Evolutionary conservation across 495 filamentous ascomycete species (phyloP), one percentile per base, ranked within the genome.

Genomic region (Penicillium subrubescens): DNA sequence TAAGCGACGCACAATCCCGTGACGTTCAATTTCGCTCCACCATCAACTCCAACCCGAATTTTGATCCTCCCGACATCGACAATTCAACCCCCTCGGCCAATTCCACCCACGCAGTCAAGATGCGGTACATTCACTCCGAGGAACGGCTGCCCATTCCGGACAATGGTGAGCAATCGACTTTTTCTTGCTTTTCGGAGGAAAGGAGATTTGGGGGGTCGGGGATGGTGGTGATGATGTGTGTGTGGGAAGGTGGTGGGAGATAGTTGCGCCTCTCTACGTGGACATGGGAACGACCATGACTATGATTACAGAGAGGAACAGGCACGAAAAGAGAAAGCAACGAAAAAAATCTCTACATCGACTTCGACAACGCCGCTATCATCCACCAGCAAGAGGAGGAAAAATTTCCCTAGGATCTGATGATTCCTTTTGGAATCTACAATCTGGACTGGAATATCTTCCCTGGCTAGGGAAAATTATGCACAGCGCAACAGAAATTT

Each of bases 111-210:
- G 75, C 78, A 81, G 80, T 77, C 86, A 95, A 90, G 81, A 97
- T 97, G 93, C 91, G 90, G 85, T 96, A 96, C 89, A 97, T 98
- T 85, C 92, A 97, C 86, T 94, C 91, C 75, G 84, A 91, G 84
- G 94, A 99, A 88, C 87, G 87, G 83, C 87, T 99, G 82, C 86
- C 86, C 72, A 91, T 99, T 80, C 95, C 96, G 67, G 92, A 97
- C 78, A 92, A 92, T 83, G 95, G 96, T 97, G 89, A 88, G 93
- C 70, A 66, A 74, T 59, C 69, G 65, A 71, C 62, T 64, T 68
- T 68, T 69, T 59, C 59, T 69, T 63, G 23, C 37, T 63, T 68
- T 59, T 68, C 43, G 62, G 44, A 54, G 51, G 51, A 54, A 31
- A n/a, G 0, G 7, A 29, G 27, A 54, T 29, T 54, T n/a, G 19